phyloP scores from a whole-genome alignment of 768 basidiomycete genomes.

The Tricholoma bakamatsutake region DNA sequence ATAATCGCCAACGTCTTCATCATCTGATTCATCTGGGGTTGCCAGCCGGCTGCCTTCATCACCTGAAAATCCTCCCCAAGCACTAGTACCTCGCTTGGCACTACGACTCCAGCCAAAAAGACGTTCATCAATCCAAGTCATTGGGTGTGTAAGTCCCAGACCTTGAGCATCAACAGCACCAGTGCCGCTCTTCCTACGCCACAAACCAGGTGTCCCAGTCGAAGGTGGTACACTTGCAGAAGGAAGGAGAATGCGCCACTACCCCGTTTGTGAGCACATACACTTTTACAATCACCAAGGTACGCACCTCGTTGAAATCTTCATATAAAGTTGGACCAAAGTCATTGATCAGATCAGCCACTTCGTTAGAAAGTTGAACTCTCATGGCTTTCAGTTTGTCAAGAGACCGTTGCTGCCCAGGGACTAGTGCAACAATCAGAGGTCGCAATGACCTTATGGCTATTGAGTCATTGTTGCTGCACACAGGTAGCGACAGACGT shows the following conservation, averaged over 20 bases:
- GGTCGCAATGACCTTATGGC: constrained; percentile 76
- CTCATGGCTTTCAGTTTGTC: constrained; percentile 72
- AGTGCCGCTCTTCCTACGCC: constrained; percentile 74
- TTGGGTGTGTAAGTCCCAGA: constrained; percentile 80
- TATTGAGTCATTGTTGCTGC: constrained; percentile 5
- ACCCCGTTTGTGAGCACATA: constrained; percentile 1
- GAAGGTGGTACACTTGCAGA: constrained; percentile 85
- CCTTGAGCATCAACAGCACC: constrained; percentile 86
- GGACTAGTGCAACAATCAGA: constrained; percentile 79
- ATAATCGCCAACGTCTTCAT: constrained; percentile 87
- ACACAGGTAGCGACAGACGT: constrained; percentile 21
- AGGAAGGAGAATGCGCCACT: constrained; percentile 79
- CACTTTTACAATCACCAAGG: constrained; percentile 5
- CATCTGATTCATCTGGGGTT: constrained; percentile 76
- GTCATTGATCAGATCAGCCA: constrained; percentile 78
- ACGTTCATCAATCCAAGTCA: constrained; percentile 93
- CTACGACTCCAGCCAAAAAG: constrained; percentile 89
- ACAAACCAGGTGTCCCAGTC: constrained; percentile 63
- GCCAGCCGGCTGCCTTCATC: constrained; percentile 58
- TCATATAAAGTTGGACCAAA: constrained; percentile 85
- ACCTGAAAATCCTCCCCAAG: constrained; percentile 63
- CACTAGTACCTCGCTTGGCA: constrained; percentile 73
- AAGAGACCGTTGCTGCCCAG: constrained; percentile 81
- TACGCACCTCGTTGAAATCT: constrained; percentile 74
- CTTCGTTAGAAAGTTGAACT: constrained; percentile 72